Percentiles rank a stretch among this genome's conserved stretches.
phyloP scores from a whole-genome alignment of 164 flowering plant species.

The Protea cynaroides region DNA sequence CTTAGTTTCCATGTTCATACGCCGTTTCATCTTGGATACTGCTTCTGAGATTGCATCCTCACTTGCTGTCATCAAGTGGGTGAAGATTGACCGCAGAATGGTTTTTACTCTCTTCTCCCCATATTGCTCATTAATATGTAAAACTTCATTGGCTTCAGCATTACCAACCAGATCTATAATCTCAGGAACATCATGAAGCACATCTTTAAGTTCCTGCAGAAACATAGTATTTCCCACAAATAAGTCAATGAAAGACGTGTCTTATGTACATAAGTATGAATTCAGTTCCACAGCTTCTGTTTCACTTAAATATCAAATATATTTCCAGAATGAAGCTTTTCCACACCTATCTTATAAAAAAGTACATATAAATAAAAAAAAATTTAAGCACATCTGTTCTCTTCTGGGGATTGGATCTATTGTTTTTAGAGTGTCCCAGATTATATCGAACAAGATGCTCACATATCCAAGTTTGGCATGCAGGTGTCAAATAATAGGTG shows the following conservation, averaged over 20 bases:
- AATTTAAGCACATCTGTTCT: too few species aligned
- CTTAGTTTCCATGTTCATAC: conserved; percentile 50
- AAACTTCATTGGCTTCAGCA: conserved; percentile 32
- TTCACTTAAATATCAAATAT: background rate
- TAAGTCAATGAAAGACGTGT: too few species aligned
- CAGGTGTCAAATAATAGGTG: too few species aligned
- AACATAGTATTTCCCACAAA: background rate
- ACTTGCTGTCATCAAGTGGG: conserved; percentile 71
- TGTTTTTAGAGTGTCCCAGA: too few species aligned
- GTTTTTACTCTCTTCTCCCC: conserved; percentile 49
- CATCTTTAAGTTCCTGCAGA: conserved; percentile 67
- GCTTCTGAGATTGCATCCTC: conserved; percentile 36
- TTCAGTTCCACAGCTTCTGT: background rate
- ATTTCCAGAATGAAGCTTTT: background rate
- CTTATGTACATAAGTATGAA: background rate
- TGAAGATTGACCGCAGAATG: conserved; percentile 47
- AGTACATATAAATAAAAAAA: too few species aligned
- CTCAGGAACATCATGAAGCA: conserved; percentile 69
- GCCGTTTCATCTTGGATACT: conserved; percentile 44
- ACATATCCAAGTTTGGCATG: too few species aligned
- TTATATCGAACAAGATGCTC: too few species aligned
- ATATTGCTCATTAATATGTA: conserved; percentile 30
- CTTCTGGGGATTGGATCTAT: too few species aligned
- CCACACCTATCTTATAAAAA: too few species aligned
- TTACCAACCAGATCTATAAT: conserved; percentile 64